phyloP scores from a whole-genome alignment of 257 asterid species.

The Parsonsia alboflavescens region DNA sequence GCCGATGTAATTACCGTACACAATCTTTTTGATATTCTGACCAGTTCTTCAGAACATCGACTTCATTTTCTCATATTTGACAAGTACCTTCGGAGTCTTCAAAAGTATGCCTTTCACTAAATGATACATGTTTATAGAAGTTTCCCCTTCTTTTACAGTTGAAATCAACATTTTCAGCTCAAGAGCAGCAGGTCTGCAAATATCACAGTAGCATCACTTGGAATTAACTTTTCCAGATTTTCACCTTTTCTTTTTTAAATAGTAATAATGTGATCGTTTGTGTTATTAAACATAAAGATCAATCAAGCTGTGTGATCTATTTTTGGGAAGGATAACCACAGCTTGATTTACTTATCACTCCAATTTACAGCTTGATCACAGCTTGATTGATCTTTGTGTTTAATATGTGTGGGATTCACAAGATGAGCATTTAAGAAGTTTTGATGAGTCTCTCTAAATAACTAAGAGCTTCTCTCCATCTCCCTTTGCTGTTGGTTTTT shows the following conservation, averaged over 20 bases:
- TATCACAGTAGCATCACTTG: neutral
- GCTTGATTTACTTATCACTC: too few species aligned
- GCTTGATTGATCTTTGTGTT: too few species aligned
- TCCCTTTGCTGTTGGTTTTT: neutral
- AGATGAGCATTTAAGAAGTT: neutral
- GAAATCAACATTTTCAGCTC: neutral
- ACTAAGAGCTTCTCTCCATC: neutral
- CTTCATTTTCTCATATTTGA: conserved; percentile 81
- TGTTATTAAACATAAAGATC: too few species aligned
- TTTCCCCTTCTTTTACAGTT: neutral
- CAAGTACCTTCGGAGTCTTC: conserved; percentile 82
- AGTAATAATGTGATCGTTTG: neutral
- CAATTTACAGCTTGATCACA: too few species aligned
- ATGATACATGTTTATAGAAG: conserved; percentile 12
- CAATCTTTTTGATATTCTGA: conserved; percentile 78
- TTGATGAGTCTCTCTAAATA: neutral
- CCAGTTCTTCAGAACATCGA: conserved; percentile 59
- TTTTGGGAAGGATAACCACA: too few species aligned
- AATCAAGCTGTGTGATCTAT: too few species aligned
- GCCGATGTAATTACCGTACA: conserved; percentile 80
- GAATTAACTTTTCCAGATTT: neutral
- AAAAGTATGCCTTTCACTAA: conserved; percentile 59
- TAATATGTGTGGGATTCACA: too few species aligned
- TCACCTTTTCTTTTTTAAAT: neutral
- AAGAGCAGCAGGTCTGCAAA: neutral